Evolutionary conservation across 495 filamentous ascomycete species (phyloP).

Genomic region (Pyronema domesticum): DNA sequence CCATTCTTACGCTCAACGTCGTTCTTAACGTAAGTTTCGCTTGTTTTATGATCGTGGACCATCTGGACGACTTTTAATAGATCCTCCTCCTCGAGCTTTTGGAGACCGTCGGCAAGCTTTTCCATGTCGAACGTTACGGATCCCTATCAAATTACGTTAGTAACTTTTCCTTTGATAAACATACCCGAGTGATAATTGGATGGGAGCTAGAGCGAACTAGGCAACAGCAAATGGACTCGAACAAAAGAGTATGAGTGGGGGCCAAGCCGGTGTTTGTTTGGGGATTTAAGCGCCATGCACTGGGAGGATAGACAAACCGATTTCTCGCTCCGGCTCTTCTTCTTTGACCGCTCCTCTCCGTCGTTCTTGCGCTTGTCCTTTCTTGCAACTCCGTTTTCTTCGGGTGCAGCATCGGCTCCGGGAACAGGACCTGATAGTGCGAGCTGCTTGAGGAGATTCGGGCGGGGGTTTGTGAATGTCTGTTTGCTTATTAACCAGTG

Average conservation of each 20-base stretch:
- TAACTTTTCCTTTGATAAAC: background rate
- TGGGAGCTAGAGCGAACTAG: background rate
- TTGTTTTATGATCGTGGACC: slow-evolving; percentile 88
- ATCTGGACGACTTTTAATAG: slow-evolving; percentile 88
- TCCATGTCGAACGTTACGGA: slow-evolving; percentile 65
- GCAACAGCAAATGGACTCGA: background rate
- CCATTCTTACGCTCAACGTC: slow-evolving; percentile 68
- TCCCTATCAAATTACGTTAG: background rate
- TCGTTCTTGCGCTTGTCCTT: slow-evolving; percentile 38
- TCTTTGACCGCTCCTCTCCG: slow-evolving; percentile 45
- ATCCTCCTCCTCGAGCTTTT: slow-evolving; percentile 70
- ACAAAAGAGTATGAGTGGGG: too few relatives aligned
- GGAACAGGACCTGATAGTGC: slow-evolving; percentile 69
- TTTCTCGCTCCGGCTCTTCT: slow-evolving; percentile 60
- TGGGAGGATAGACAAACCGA: slow-evolving; percentile 27
- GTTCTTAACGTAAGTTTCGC: slow-evolving; percentile 88
- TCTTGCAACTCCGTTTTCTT: slow-evolving; percentile 29
- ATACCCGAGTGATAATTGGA: background rate
- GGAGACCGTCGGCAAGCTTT: slow-evolving; percentile 86
- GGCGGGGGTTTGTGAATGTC: slow-evolving; percentile 84
- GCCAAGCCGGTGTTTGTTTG: too few relatives aligned
- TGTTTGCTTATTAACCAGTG: slow-evolving; percentile 13
- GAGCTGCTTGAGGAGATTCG: slow-evolving; percentile 53
- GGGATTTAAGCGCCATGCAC: too few relatives aligned
- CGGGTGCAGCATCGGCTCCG: slow-evolving; percentile 40